These are phyloP conservation scores for Penicillium janthinellum DNA, from an alignment of 2,329 filamentous ascomycete genomes.

Conservation along the genomic window DNA sequence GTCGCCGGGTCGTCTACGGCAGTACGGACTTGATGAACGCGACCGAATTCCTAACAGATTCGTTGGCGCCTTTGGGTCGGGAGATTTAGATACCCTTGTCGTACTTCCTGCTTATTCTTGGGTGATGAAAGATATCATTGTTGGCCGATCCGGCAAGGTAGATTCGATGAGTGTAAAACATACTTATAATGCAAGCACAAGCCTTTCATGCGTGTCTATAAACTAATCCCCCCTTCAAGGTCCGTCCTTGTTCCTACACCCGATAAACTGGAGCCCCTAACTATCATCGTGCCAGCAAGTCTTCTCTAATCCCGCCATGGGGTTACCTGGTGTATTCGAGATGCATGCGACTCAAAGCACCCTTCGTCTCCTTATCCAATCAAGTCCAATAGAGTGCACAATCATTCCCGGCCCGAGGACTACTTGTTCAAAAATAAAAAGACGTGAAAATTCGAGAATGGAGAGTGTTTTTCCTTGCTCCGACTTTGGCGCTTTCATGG, in stretches of 20 bases:
- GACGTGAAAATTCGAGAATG: background rate
- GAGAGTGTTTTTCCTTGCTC: background rate
- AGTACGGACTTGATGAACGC: conserved; percentile 76
- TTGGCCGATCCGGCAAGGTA: background rate
- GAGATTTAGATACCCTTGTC: conserved; percentile 47
- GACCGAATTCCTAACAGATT: conserved; percentile 61
- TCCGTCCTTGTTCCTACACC: background rate
- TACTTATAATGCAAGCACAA: conserved; percentile 23
- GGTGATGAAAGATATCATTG: conserved; percentile 3
- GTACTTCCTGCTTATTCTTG: background rate
- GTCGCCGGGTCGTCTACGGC: conserved; percentile 87
- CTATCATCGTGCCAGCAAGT: background rate
- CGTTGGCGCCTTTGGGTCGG: conserved; percentile 58
- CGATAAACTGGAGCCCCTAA: background rate
- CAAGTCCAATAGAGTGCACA: background rate
- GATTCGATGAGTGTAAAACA: conserved; percentile 22
- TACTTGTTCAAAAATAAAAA: background rate
- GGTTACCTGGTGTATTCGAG: background rate
- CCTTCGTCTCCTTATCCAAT: background rate
- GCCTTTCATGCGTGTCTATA: conserved; percentile 2
- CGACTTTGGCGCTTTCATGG: background rate
- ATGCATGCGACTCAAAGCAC: background rate
- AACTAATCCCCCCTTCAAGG: background rate
- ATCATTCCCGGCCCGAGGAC: background rate
- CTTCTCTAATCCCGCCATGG: background rate